Percentiles rank a stretch among this genome's conserved stretches.
Evolutionary conservation across 441 rosid species (phyloP).

Genomic region (Biscutella laevigata): DNA sequence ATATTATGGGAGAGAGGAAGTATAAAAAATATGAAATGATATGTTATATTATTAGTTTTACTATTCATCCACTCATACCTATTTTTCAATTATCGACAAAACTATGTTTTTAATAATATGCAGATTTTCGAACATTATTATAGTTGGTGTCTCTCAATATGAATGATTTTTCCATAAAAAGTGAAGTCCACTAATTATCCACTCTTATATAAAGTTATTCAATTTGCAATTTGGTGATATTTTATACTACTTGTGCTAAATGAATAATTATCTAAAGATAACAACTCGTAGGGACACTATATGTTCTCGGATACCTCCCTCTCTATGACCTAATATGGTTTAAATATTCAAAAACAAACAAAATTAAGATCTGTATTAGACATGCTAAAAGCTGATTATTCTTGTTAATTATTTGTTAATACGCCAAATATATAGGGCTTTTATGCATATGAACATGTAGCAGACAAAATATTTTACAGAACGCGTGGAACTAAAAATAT

Average conservation of each 20-base stretch:
- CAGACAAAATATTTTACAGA: conserved; percentile 11
- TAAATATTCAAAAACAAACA: not conserved
- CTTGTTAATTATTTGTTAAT: conserved; percentile 18
- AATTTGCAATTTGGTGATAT: conserved; percentile 2
- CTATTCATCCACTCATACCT: conserved; percentile 19
- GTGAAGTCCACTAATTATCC: conserved; percentile 20
- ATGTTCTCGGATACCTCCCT: conserved; percentile 3
- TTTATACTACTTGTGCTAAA: not conserved
- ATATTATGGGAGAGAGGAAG: no score
- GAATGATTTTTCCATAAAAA: conserved; percentile 7
- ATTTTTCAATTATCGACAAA: conserved; percentile 17
- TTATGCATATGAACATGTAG: conserved; percentile 22
- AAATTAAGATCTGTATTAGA: not conserved
- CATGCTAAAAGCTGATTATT: conserved; percentile 2
- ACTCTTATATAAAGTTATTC: not conserved
- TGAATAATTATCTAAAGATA: not conserved
- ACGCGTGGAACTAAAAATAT: conserved; percentile 9
- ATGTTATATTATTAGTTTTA: conserved; percentile 5
- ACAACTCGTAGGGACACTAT: conserved; percentile 17
- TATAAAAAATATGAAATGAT: no score
- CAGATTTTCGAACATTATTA: not conserved
- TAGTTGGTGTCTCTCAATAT: conserved; percentile 1
- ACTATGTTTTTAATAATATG: conserved; percentile 4
- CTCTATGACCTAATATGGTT: conserved; percentile 3
- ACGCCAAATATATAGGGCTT: conserved; percentile 10